Base-by-base conservation (phyloP, 495 filamentous ascomycete species). In the Penicillium paradoxum region DNA sequence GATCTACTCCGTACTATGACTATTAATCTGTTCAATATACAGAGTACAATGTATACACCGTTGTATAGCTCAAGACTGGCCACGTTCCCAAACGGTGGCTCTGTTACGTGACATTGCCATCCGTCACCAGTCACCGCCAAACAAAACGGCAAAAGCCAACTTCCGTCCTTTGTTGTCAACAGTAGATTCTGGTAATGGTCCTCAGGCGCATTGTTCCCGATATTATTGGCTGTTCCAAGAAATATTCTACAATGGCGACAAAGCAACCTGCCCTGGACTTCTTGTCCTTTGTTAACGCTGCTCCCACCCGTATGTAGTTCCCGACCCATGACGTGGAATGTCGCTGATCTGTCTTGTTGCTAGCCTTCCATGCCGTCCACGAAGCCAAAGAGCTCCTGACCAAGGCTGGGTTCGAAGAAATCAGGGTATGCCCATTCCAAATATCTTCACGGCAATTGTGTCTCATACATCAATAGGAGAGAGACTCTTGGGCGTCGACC, bases 301-400 rank as follows among this genome's bases (percentile, higher is more conserved):
- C 91, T 44, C 93, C 95, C 11, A 96, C 91, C 53, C 92, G 93
- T 98, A 82, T 55, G 21, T 48, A n/a, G 30, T 53, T 24, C 51
- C 44, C 18, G 24, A 40, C 48, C 29, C 9, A 40, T 42, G 29
- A 27, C 40, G 38, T 49, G 41, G 39, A 55, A 41, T 29, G 37
- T 47, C 21, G 15, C 64, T 70, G 53, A 72, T 62, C 21, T 51
- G 24, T 53, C 40, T 37, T 34, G 24, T 34, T 34, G 27, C 46
- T 53, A 98, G 93, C 93, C 49, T 97, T 95, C 75, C 93, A 97
- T 74, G 95, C 91, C 38, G 91, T 97, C 47, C 79, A 83, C 53
- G 88, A 83, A 11, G 80, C 88, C 52, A 88, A 89, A 59, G 68
- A 82, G 52, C 83, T 85, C 42, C 80, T 97, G 11, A 78, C 81